A percentile compares a stretch with the other conserved stretches of the same genome.
Evolutionary conservation across 495 filamentous ascomycete genomes (phyloP).

Genomic region (Xylaria cubensis): DNA sequence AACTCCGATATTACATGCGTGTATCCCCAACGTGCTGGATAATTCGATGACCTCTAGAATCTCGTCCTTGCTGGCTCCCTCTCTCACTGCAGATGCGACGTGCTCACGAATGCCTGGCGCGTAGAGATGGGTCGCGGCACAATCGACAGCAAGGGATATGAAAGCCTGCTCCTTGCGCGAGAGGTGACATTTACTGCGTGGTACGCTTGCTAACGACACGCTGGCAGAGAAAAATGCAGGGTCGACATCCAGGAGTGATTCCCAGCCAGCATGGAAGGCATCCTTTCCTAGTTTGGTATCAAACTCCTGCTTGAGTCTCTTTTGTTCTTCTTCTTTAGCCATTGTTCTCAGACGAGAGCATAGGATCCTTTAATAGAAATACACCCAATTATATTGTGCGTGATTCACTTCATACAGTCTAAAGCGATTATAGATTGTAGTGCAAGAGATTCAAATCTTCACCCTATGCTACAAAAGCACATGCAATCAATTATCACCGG

Average conservation of each 20-base stretch:
- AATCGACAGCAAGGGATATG: constrained; percentile 47
- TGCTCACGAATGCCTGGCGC: constrained; percentile 45
- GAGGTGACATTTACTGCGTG: constrained; percentile 39
- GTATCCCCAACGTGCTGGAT: constrained; percentile 49
- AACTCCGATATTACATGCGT: constrained; percentile 54
- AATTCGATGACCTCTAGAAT: constrained; percentile 50
- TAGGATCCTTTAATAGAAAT: background rate
- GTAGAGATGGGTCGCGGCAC: constrained; percentile 49
- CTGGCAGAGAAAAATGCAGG: constrained; percentile 45
- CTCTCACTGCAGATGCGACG: constrained; percentile 36
- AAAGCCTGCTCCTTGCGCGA: constrained; percentile 49
- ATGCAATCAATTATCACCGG: background rate
- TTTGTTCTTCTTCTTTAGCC: constrained; percentile 22
- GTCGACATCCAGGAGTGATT: constrained; percentile 40
- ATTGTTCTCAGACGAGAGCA: background rate
- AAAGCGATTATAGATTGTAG: background rate
- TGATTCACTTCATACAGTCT: background rate
- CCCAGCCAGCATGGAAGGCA: constrained; percentile 39
- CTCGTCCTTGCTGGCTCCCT: constrained; percentile 47
- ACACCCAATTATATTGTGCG: background rate
- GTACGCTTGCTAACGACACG: constrained; percentile 41
- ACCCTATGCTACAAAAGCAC: background rate
- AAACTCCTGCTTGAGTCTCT: constrained; percentile 30
- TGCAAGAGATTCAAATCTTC: background rate
- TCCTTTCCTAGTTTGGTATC: constrained; percentile 27